Evolutionary conservation across 208 protist genomes (phyloP).

Genomic region (Leishmania tarentolae): DNA sequence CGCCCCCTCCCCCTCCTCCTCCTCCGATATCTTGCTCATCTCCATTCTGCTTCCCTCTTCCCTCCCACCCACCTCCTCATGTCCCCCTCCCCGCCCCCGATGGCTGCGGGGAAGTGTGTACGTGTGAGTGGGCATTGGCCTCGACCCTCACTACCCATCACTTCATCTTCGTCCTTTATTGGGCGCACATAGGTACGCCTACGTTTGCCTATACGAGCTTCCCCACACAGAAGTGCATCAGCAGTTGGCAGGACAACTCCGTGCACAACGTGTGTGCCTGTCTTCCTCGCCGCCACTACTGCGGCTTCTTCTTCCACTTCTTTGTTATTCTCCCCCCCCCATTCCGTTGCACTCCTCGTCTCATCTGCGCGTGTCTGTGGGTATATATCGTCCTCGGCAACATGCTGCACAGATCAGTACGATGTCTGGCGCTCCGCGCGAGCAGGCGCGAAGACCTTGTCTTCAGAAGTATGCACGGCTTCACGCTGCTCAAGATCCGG

Average conservation of each 20-base stretch:
- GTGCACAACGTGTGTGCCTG: not conserved
- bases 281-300: not conserved
- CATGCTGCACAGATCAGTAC: constrained; percentile 64
- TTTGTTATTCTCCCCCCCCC: not conserved
- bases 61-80: not conserved
- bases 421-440: constrained; percentile 30
- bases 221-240: not conserved
- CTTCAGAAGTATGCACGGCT: constrained; percentile 66
- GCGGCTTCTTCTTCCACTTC: not conserved
- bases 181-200: not conserved
- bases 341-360: not conserved
- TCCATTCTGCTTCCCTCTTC: not conserved
- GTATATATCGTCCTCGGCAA: not conserved
- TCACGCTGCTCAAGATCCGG: constrained; percentile 53
- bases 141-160: not conserved
- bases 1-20: not conserved
- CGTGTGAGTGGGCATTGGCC: not conserved
- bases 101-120: not conserved
- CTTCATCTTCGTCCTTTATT: not conserved
- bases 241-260: not conserved
- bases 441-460: constrained; percentile 24
- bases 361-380: not conserved
- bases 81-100: not conserved
- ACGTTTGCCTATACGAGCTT: not conserved
- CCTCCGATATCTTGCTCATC: not conserved